Percentiles rank a stretch among this genome's conserved stretches.
Evolutionary conservation across 2,329 filamentous ascomycete species (phyloP).

Genomic region (Lithohypha guttulata): DNA sequence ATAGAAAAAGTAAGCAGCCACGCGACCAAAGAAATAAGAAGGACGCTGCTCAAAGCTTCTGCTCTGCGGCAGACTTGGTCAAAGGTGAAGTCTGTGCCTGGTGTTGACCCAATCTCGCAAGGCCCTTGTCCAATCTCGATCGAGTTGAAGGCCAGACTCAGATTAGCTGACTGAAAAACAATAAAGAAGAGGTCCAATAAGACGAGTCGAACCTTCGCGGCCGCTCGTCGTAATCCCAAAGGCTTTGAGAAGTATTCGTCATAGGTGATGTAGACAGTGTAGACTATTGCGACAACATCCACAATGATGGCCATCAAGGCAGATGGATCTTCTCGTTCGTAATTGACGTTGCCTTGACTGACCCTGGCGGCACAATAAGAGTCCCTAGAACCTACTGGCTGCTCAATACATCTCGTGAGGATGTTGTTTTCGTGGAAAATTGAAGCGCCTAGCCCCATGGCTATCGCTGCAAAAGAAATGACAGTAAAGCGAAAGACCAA

Average conservation of each 20-base stretch:
- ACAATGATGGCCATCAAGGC: constrained; percentile 82
- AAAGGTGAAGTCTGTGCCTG: constrained; percentile 25
- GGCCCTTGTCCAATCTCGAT: constrained; percentile 53
- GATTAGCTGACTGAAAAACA: constrained; percentile 89
- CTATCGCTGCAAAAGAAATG: constrained; percentile 69
- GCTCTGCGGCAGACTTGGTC: constrained; percentile 47
- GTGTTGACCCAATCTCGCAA: constrained; percentile 41
- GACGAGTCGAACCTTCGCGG: constrained; percentile 78
- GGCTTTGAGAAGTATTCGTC: constrained; percentile 96
- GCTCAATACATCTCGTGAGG: constrained; percentile 19
- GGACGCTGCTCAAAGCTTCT: constrained; percentile 63
- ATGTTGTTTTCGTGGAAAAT: constrained; percentile 55
- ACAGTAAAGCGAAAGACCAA: constrained; percentile 72
- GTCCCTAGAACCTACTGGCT: constrained; percentile 11
- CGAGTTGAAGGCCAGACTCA: constrained; percentile 78
- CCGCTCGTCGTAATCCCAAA: constrained; percentile 70
- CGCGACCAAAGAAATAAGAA: constrained; percentile 72
- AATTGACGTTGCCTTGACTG: constrained; percentile 11
- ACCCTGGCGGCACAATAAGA: constrained; percentile 10
- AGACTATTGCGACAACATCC: constrained; percentile 78
- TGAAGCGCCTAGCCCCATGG: constrained; percentile 64
- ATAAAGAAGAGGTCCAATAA: constrained; percentile 93
- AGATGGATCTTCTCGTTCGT: constrained; percentile 54
- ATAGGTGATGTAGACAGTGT: constrained; percentile 86
- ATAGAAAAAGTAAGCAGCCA: constrained; percentile 86